Conservation (phyloP, 352 stramenopile genomes). For the Discostella stelligera region DNA sequence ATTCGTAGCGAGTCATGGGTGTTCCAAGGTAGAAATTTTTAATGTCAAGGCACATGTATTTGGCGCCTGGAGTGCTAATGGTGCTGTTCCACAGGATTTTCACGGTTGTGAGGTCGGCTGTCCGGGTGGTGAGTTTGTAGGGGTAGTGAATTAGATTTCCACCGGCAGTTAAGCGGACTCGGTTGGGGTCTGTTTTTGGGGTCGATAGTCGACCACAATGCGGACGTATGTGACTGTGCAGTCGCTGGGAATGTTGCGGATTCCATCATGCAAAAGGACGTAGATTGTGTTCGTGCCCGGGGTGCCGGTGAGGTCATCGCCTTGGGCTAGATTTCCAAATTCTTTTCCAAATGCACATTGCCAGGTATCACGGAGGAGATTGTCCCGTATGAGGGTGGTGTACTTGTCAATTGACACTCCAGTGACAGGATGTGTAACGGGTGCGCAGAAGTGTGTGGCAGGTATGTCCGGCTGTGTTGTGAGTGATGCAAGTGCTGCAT, state of each 20-base stretch:
- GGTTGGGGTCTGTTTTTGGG: too few relatives aligned
- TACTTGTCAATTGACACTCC: constrained; percentile 14
- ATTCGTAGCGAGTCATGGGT: constrained; percentile 29
- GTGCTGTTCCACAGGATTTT: too few relatives aligned
- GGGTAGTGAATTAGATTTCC: constrained; percentile 42
- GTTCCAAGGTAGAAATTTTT: too few relatives aligned
- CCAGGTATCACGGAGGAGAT: constrained; percentile 11
- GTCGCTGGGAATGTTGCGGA: constrained; percentile 12
- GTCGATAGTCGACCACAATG: too few relatives aligned
- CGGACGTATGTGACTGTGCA: too few relatives aligned
- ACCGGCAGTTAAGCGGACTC: too few relatives aligned
- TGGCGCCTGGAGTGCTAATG: constrained; percentile 35
- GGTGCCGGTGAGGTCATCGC: neutral
- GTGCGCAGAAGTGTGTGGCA: neutral
- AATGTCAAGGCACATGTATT: too few relatives aligned
- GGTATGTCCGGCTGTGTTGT: too few relatives aligned
- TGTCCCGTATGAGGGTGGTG: constrained; percentile 4
- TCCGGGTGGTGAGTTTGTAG: constrained; percentile 12
- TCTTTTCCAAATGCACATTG: constrained; percentile 12
- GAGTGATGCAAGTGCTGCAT: too few relatives aligned
- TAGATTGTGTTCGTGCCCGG: constrained; percentile 33
- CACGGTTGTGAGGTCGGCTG: constrained; percentile 28
- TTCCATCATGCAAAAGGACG: constrained; percentile 38
- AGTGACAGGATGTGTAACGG: constrained; percentile 3
- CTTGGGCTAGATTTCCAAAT: too few relatives aligned